Evolutionary conservation across 2,329 filamentous ascomycete genomes (phyloP).

Genomic region (Curvularia sp.): DNA sequence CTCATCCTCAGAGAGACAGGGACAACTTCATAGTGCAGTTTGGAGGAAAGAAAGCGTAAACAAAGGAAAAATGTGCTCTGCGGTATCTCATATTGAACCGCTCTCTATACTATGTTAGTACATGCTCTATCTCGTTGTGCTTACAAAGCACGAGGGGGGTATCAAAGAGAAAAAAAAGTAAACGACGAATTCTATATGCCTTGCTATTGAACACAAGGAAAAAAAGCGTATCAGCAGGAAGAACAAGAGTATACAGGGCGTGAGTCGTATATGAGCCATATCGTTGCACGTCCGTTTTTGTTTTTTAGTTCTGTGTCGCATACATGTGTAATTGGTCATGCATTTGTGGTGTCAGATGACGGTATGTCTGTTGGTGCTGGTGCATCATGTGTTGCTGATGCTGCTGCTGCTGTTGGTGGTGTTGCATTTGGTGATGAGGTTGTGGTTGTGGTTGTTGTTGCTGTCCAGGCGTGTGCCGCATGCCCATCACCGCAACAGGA

Average conservation of each 20-base stretch:
- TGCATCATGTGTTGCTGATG: conserved; percentile 36
- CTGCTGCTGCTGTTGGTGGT: conserved; percentile 22
- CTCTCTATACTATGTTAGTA: not conserved
- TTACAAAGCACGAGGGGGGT: not conserved
- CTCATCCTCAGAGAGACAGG: not conserved
- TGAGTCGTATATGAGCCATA: conserved; percentile 8
- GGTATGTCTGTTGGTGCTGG: conserved; percentile 31
- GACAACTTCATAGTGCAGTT: not conserved
- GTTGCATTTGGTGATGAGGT: conserved; percentile 25
- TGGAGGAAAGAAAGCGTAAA: not conserved
- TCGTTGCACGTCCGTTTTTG: conserved; percentile 11
- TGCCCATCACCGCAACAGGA: conserved; percentile 27
- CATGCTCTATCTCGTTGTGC: not conserved
- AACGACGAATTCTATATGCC: conserved; percentile 31
- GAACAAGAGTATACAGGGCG: not conserved
- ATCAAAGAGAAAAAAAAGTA: not conserved
- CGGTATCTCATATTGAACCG: not conserved
- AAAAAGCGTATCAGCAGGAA: not conserved
- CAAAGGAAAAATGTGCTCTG: not conserved
- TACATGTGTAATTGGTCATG: conserved; percentile 37
- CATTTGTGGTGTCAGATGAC: conserved; percentile 28
- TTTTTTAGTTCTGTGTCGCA: conserved; percentile 26
- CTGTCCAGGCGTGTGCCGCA: conserved; percentile 31
- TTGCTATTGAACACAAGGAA: conserved; percentile 20
- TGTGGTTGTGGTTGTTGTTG: conserved; percentile 3